phyloP scores from a whole-genome alignment of 2,329 filamentous ascomycete genomes.

The Berkeleyomyces basicola region DNA sequence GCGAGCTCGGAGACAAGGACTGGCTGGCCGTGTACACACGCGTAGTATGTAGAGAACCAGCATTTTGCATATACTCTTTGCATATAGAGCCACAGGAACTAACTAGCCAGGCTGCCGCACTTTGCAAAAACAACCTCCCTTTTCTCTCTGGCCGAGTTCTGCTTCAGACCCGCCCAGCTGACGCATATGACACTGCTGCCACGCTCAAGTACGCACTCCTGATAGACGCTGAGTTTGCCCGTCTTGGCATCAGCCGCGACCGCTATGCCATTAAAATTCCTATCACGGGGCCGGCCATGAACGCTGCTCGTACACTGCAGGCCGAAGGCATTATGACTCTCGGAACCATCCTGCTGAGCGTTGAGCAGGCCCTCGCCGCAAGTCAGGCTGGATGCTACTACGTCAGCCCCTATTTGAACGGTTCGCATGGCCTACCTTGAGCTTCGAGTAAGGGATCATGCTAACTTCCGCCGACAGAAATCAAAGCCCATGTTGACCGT shows the following conservation, averaged over 20 bases:
- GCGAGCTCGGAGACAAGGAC: constrained; percentile 28
- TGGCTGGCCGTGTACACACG: constrained; percentile 33
- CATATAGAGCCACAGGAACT: neutral
- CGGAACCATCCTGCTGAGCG: constrained; percentile 30
- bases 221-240: constrained; percentile 30
- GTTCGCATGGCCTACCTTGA: constrained; percentile 15
- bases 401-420: constrained; percentile 34
- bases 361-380: constrained; percentile 32
- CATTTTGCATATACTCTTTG: neutral
- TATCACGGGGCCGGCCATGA: constrained; percentile 30
- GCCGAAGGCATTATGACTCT: constrained; percentile 30
- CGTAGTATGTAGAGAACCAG: constrained; percentile 18
- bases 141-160: constrained; percentile 31
- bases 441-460: neutral
- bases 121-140: constrained; percentile 31
- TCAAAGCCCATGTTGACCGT: constrained; percentile 26
- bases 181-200: constrained; percentile 28
- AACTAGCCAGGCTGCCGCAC: constrained; percentile 24
- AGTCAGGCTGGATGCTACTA: constrained; percentile 31
- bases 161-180: constrained; percentile 30
- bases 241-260: constrained; percentile 27
- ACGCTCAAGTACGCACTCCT: constrained; percentile 30
- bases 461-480: constrained; percentile 20
- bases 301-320: constrained; percentile 26
- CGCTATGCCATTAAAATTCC: constrained; percentile 36